Evolutionary conservation across 106 monocot species (phyloP).

Genomic region (Dendrobium huoshanense): DNA sequence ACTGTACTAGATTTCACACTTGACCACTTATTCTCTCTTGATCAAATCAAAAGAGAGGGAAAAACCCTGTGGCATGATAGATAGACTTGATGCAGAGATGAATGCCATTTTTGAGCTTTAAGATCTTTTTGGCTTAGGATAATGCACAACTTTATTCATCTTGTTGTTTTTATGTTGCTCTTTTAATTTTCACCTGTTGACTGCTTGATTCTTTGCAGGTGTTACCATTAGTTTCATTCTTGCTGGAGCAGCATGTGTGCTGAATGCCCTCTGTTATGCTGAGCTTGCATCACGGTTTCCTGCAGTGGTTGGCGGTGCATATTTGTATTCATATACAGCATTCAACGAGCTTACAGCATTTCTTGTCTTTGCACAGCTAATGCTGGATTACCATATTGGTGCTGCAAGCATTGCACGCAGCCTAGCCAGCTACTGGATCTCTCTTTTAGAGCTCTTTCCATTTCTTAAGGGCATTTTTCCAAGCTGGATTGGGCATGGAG

Average conservation of each 20-base stretch:
- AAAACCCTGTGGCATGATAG: background rate
- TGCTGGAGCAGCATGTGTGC: conserved; percentile 82
- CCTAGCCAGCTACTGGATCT: conserved; percentile 77
- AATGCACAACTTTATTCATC: background rate
- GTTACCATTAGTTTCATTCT: conserved; percentile 90
- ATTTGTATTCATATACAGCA: conserved; percentile 85
- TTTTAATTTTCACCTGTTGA: background rate
- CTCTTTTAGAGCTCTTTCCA: conserved; percentile 77
- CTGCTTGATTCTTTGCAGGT: conserved; percentile 34
- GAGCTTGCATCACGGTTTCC: conserved; percentile 91
- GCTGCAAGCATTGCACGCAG: conserved; percentile 97
- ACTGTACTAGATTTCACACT: background rate
- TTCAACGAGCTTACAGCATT: conserved; percentile 94
- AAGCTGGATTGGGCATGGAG: conserved; percentile 87
- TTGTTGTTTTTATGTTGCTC: background rate
- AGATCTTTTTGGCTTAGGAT: background rate
- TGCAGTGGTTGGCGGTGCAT: conserved; percentile 94
- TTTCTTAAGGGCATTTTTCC: conserved; percentile 70
- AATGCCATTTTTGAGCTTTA: background rate
- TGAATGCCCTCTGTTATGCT: conserved; percentile 96
- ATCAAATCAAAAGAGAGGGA: background rate
- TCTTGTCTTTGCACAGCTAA: conserved; percentile 87
- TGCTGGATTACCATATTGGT: conserved; percentile 97
- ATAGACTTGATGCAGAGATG: background rate
- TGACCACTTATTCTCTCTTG: background rate